Conservation (phyloP, 2,329 filamentous ascomycete species). For the Clarireedia monteithiana region DNA sequence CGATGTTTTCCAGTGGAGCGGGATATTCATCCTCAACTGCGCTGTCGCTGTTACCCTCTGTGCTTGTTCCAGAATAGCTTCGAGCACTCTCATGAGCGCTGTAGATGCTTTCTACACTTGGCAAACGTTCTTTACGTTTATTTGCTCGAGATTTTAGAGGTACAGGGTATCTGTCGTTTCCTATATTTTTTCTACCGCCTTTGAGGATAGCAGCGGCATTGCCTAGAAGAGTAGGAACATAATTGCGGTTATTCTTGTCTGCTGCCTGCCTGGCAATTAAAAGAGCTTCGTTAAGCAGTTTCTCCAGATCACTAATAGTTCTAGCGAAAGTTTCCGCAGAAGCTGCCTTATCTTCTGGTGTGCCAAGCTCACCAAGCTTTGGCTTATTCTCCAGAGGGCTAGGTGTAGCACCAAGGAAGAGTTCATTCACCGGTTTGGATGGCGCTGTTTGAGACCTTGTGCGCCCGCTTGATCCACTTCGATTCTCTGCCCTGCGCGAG, state of each 20-base stretch:
- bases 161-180: neutral
- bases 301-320: constrained; percentile 31
- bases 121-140: neutral
- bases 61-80: constrained; percentile 18
- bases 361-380: neutral
- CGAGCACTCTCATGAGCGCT: constrained; percentile 26
- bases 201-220: constrained; percentile 21
- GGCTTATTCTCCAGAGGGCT: constrained; percentile 4
- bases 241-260: constrained; percentile 19
- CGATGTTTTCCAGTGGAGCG: neutral
- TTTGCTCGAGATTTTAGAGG: neutral
- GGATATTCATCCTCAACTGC: constrained; percentile 1
- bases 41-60: constrained; percentile 14
- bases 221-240: constrained; percentile 16
- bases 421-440: constrained; percentile 7
- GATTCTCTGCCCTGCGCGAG: constrained; percentile 10
- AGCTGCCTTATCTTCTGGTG: constrained; percentile 10
- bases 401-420: constrained; percentile 14
- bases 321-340: constrained; percentile 26
- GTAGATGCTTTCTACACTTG: constrained; percentile 12
- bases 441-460: constrained; percentile 13
- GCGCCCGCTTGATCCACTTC: constrained; percentile 1
- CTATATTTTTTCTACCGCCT: constrained; percentile 12
- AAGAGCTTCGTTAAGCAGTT: constrained; percentile 31
- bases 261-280: constrained; percentile 30